Percentiles rank a stretch among this genome's conserved stretches.
Evolutionary conservation across 1,139 yeast species (phyloP).

Genomic region (Oligophagozyma castellii): DNA sequence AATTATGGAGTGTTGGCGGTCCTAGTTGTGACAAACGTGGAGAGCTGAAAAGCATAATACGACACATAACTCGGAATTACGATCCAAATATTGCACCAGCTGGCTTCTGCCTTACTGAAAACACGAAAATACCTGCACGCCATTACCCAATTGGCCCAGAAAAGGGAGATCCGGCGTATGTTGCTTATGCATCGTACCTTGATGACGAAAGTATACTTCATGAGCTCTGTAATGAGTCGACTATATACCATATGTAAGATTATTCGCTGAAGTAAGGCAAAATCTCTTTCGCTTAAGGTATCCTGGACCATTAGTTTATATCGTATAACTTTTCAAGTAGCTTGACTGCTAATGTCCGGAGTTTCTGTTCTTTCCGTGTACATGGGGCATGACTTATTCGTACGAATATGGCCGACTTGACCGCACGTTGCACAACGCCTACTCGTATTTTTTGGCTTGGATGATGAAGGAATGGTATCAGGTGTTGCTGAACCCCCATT

Average conservation of each 20-base stretch:
- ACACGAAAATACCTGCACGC: slow-evolving; percentile 13
- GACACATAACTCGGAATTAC: slow-evolving; percentile 25
- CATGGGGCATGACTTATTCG: slow-evolving; percentile 82
- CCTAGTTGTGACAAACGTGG: slow-evolving; percentile 31
- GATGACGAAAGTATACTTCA: slow-evolving; percentile 17
- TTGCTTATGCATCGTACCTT: slow-evolving; percentile 26
- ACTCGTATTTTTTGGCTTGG: slow-evolving; percentile 48
- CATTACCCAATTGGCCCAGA: slow-evolving; percentile 24
- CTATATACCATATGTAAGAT: slow-evolving; percentile 19
- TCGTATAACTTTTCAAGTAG: no score
- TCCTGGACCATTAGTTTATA: no score
- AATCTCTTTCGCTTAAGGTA: no score
- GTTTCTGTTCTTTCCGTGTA: slow-evolving; percentile 23
- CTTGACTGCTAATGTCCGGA: no score
- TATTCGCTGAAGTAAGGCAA: no score
- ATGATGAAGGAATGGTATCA: slow-evolving; percentile 23
- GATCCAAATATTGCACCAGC: slow-evolving; percentile 26
- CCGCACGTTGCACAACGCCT: slow-evolving; percentile 93
- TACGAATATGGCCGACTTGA: slow-evolving; percentile 85
- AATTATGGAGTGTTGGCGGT: slow-evolving; percentile 28
- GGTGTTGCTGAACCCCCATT: slow-evolving; percentile 5
- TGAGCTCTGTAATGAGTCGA: slow-evolving; percentile 17
- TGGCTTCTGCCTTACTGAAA: slow-evolving; percentile 26
- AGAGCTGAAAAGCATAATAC: slow-evolving; percentile 27
- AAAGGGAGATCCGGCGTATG: slow-evolving; percentile 25